These are phyloP conservation scores for Groenewaldozyma auringiensis DNA, from an alignment of 1,139 yeast species.

Conservation along the genomic window DNA sequence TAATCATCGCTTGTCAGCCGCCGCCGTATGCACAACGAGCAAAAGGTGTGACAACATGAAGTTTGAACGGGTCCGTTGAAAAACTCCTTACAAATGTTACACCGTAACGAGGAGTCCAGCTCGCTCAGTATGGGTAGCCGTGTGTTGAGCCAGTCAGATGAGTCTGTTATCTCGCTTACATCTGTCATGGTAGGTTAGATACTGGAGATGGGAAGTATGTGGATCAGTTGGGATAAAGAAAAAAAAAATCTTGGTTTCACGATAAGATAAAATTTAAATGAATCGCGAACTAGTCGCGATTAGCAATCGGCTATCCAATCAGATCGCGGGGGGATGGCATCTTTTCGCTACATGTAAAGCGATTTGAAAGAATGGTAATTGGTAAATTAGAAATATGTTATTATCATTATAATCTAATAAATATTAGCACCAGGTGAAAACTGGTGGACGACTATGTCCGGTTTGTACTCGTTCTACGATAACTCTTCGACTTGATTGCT, in stretches of 20 bases:
- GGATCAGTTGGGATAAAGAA: too few relatives aligned
- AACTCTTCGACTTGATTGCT: conserved; percentile 34
- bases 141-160: conserved; percentile 59
- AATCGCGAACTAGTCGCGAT: too few relatives aligned
- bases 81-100: conserved; percentile 89
- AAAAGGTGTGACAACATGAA: conserved; percentile 82
- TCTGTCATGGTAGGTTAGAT: too few relatives aligned
- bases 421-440: conserved; percentile 59
- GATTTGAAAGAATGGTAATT: too few relatives aligned
- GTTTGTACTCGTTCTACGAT: conserved; percentile 57
- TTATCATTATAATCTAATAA: neutral
- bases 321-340: too few relatives aligned
- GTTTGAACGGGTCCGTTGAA: conserved; percentile 77
- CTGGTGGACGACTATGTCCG: conserved; percentile 51
- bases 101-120: conserved; percentile 65
- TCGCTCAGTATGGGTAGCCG: conserved; percentile 48
- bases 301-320: too few relatives aligned
- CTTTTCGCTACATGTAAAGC: too few relatives aligned
- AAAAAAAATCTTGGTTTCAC: too few relatives aligned
- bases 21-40: conserved; percentile 81
- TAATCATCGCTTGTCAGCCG: conserved; percentile 49
- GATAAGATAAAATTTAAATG: too few relatives aligned
- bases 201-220: too few relatives aligned
- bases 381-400: too few relatives aligned
- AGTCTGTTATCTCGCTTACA: conserved; percentile 47